A percentile compares a stretch with the other conserved stretches of the same genome.
Evolutionary conservation across 2,329 filamentous ascomycete species (phyloP).

Genomic region (Paecilomyces sp.): DNA sequence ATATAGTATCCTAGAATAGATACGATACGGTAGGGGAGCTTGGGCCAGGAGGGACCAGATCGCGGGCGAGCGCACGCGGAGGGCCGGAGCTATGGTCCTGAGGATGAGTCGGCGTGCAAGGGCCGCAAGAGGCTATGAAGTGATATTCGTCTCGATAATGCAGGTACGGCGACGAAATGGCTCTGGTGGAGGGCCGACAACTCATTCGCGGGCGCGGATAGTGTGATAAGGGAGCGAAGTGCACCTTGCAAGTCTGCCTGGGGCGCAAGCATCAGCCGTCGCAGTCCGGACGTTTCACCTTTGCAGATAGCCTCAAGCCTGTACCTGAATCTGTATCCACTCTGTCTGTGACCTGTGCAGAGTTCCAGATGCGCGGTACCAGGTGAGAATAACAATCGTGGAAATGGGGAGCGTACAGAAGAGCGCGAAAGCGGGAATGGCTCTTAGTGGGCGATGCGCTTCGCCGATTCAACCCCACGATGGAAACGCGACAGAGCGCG

Average conservation of each 20-base stretch:
- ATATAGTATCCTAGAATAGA: slow-evolving; percentile 2
- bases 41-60: slow-evolving; percentile 1
- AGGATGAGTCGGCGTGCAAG: neutral
- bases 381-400: neutral
- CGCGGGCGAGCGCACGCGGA: neutral
- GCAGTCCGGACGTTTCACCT: neutral
- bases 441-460: neutral
- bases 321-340: neutral
- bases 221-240: slow-evolving; percentile 1
- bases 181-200: neutral
- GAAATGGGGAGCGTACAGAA: neutral
- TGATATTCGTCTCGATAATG: neutral
- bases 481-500: neutral
- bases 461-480: neutral
- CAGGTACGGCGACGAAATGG: neutral
- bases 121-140: neutral
- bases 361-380: neutral
- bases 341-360: neutral
- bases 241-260: slow-evolving; percentile 6
- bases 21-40: slow-evolving; percentile 1
- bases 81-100: neutral
- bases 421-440: neutral
- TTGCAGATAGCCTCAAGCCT: neutral
- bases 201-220: neutral
- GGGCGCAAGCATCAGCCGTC: slow-evolving; percentile 2